Evolutionary conservation across 805 yeast genomes (phyloP).

Genomic region (Wickerhamiella sorbophila): DNA sequence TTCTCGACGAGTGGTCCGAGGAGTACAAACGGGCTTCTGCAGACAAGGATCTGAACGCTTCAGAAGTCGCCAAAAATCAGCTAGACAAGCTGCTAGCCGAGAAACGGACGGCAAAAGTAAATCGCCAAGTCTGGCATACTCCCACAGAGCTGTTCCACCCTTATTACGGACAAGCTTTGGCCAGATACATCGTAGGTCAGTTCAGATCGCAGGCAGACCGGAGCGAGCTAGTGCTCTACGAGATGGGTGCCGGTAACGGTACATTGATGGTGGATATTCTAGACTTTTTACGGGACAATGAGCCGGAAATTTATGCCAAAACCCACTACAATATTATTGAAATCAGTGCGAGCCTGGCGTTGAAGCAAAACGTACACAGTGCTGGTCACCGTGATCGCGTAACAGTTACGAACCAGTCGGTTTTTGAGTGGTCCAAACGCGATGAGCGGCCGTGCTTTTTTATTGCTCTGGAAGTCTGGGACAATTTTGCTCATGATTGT

Average conservation of each 20-base stretch:
- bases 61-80: neutral
- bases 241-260: slow-evolving; percentile 86
- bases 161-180: slow-evolving; percentile 72
- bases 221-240: slow-evolving; percentile 64
- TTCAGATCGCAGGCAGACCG: slow-evolving; percentile 38
- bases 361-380: slow-evolving; percentile 24
- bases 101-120: slow-evolving; percentile 6
- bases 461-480: slow-evolving; percentile 70
- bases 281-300: slow-evolving; percentile 43
- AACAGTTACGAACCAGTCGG: slow-evolving; percentile 55
- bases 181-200: slow-evolving; percentile 59
- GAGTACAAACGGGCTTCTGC: slow-evolving; percentile 30
- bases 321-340: slow-evolving; percentile 62
- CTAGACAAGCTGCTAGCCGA: neutral
- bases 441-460: slow-evolving; percentile 59
- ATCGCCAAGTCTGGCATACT: slow-evolving; percentile 67
- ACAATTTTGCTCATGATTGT: slow-evolving; percentile 71
- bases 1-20: slow-evolving; percentile 50
- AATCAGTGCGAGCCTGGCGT: slow-evolving; percentile 47
- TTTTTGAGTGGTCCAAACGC: slow-evolving; percentile 53
- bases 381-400: slow-evolving; percentile 42
- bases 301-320: slow-evolving; percentile 59
- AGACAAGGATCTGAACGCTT: neutral
- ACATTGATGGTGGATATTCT: slow-evolving; percentile 66
- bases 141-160: slow-evolving; percentile 79